Base-by-base conservation (phyloP, 495 filamentous ascomycete genomes). In the Trichoderma reesei region DNA sequence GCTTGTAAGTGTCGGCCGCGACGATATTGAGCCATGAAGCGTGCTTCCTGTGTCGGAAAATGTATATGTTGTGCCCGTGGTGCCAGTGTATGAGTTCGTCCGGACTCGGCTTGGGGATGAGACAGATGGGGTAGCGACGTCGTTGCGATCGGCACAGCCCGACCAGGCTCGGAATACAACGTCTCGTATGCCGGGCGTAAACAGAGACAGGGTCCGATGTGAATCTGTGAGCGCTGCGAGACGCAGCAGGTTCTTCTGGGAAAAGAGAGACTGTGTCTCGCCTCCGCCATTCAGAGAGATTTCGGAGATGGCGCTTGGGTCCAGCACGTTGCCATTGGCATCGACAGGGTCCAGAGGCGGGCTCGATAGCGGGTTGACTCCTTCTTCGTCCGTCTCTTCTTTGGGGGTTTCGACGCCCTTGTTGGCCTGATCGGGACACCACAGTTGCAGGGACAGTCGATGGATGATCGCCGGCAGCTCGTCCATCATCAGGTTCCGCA, bases 381-480 rank as follows among this genome's bases (percentile, higher is more conserved):
- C 79, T 26, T 72, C 72, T 54, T 80, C 77, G 26, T 84, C 81
- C 20, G 74, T 73, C 11, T 73, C 70, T 63, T 79, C 76, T 33
- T 63, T 63, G 20, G 39, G 60, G 36, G 60, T 42, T 48, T 76
- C 70, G 13, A 75, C 71, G 14, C 70, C 75, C 60, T 89, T 86
- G 59, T 79, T 79, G 13, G 85, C 83, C 73, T 92, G 90, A 68
- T 98, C 93, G 0, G 91, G 90, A 60, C 89, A 91, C 90, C 91
- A 97, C 48, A 98, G 71, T 56, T 90, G 85, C 65, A 97, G 80
- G 0, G 94, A 98, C 46, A 98, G 79, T 64, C 91, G 86, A 72
- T 98, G 94, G 51, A 98, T 94, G 42, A 97, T 97, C 9, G 92
- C 91, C 5, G 94, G 94, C 14, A 98, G 78, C 73, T 98, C 94